Evolutionary conservation across 176 grass and related monocot species (phyloP).

Genomic region (Oryza meyeriana): DNA sequence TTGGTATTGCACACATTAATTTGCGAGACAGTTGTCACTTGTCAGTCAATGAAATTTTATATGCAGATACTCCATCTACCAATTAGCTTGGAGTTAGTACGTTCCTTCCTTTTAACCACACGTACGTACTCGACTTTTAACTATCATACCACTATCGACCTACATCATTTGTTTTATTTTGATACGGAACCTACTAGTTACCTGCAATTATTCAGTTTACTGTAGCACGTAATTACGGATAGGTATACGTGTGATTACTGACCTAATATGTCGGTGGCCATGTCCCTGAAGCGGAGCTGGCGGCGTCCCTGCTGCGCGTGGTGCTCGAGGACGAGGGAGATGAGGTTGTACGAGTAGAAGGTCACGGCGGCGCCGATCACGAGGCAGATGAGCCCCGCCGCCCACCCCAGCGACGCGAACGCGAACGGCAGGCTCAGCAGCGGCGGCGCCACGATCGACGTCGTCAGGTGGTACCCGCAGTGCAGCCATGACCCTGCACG

Average conservation of each 20-base stretch:
- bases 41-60: neutral
- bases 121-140: neutral
- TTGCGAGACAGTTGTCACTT: neutral
- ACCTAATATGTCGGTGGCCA: slow-evolving; percentile 88
- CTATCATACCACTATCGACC: neutral
- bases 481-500: slow-evolving; percentile 84
- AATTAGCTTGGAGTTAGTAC: neutral
- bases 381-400: slow-evolving; percentile 56
- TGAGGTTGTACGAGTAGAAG: slow-evolving; percentile 99
- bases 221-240: neutral
- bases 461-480: slow-evolving; percentile 89
- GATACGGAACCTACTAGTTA: neutral
- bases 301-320: slow-evolving; percentile 75
- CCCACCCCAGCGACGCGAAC: slow-evolving; percentile 74
- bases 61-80: neutral
- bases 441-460: slow-evolving; percentile 85
- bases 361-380: slow-evolving; percentile 55
- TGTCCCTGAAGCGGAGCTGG: slow-evolving; percentile 92
- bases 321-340: slow-evolving; percentile 89
- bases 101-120: neutral
- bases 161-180: neutral
- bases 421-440: slow-evolving; percentile 91
- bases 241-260: neutral
- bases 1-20: neutral
- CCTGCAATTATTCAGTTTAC: no score